A percentile compares a stretch with the other conserved stretches of the same genome.
Evolutionary conservation across 306 rosid species (phyloP).

Genomic region (Vigna reflexopilosa): DNA sequence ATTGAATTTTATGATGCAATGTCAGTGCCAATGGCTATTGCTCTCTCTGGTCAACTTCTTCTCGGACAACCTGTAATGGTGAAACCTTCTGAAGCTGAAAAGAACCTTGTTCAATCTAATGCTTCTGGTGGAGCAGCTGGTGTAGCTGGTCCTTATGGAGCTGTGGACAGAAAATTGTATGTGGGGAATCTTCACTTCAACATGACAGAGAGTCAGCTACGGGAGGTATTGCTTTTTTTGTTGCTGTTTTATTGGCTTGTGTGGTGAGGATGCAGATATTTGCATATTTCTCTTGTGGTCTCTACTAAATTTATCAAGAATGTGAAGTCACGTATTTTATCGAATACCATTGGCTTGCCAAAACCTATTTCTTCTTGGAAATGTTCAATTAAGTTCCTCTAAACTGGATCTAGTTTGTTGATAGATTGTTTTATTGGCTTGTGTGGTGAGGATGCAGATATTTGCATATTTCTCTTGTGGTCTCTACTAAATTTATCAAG

Average conservation of each 20-base stretch:
- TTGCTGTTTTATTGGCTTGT: conserved; percentile 15
- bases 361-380: conserved; percentile 18
- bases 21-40: conserved; percentile 99
- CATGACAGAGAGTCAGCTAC: conserved; percentile 94
- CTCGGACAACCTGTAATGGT: conserved; percentile 99
- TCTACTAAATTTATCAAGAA: neutral
- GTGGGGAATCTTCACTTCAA: conserved; percentile 98
- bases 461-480: neutral
- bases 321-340: conserved; percentile 14
- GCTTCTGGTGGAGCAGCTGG: conserved; percentile 74
- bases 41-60: conserved; percentile 94
- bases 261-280: conserved; percentile 19
- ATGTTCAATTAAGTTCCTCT: neutral
- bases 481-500: neutral
- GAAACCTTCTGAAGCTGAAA: conserved; percentile 99
- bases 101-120: conserved; percentile 94
- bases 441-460: conserved; percentile 12
- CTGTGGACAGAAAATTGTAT: conserved; percentile 91
- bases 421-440: conserved; percentile 5
- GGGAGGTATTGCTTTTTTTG: conserved; percentile 69
- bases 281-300: neutral
- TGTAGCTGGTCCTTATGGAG: conserved; percentile 88
- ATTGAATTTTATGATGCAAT: conserved; percentile 97
- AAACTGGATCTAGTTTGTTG: neutral
- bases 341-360: conserved; percentile 8